Percentiles rank a stretch among this genome's conserved stretches.
These are phyloP conservation scores for Saccharomycopsis schoenii DNA, from an alignment of 805 yeast genomes.

Conservation along the genomic window DNA sequence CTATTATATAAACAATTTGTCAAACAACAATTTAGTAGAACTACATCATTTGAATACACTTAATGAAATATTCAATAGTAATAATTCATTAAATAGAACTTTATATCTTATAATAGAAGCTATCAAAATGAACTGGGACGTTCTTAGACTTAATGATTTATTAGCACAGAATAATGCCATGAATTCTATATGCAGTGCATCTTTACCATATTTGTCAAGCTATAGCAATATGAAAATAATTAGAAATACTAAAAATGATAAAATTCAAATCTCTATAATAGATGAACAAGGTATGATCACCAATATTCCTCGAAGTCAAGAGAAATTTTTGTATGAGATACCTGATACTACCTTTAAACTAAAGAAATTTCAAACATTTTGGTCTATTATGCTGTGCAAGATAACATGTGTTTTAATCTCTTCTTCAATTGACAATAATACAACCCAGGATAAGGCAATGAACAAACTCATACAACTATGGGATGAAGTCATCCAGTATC, in stretches of 20 bases:
- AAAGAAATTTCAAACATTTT: slow-evolving; percentile 14
- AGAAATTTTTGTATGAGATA: background rate
- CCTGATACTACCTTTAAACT: slow-evolving; percentile 8
- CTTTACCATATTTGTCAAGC: background rate
- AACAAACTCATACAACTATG: slow-evolving; percentile 2
- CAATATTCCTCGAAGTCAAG: slow-evolving; percentile 3
- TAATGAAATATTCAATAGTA: background rate
- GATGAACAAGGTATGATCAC: background rate
- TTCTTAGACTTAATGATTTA: background rate
- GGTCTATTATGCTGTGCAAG: slow-evolving; percentile 12
- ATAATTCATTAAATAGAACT: background rate
- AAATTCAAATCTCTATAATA: background rate
- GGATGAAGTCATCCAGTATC: slow-evolving; percentile 6
- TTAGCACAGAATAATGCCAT: background rate
- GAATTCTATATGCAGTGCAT: background rate
- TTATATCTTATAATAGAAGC: background rate
- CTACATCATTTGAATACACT: background rate
- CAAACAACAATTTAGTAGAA: background rate
- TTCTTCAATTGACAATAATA: background rate
- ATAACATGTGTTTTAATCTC: background rate
- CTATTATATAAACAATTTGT: background rate
- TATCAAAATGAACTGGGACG: background rate
- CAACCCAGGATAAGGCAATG: background rate
- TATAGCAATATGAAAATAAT: background rate
- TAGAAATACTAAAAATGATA: background rate